Evolutionary conservation across 1,139 yeast genomes (phyloP).

Genomic region (Hyphopichia burtonii): DNA sequence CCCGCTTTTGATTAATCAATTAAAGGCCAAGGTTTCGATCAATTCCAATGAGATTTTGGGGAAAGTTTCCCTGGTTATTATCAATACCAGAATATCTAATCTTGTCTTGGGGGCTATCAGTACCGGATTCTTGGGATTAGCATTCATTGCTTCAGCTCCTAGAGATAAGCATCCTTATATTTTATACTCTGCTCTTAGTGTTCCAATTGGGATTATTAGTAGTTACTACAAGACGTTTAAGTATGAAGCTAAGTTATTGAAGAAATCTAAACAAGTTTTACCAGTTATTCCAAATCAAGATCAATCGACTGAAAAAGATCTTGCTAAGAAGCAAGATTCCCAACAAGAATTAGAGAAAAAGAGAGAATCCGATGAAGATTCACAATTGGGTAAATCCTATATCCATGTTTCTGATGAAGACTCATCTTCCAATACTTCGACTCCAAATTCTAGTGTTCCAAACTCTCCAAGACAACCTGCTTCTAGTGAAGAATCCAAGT

Average conservation of each 20-base stretch:
- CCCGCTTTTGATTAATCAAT: constrained; percentile 34
- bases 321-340: constrained; percentile 9
- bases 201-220: constrained; percentile 34
- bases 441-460: constrained; percentile 31
- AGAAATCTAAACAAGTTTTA: constrained; percentile 9
- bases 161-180: constrained; percentile 56
- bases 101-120: constrained; percentile 37
- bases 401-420: constrained; percentile 51
- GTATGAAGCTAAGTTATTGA: constrained; percentile 16
- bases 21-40: constrained; percentile 15
- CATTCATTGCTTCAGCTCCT: constrained; percentile 40
- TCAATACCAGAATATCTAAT: constrained; percentile 27
- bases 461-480: constrained; percentile 27
- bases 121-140: constrained; percentile 38
- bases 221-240: constrained; percentile 19
- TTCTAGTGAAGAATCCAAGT: constrained; percentile 4
- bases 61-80: constrained; percentile 18
- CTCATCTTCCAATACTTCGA: constrained; percentile 24
- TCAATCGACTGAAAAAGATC: constrained; percentile 3
- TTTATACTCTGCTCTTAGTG: constrained; percentile 53
- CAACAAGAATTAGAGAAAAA: constrained; percentile 3
- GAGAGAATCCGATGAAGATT: constrained; percentile 24
- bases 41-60: constrained; percentile 7
- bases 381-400: constrained; percentile 50
- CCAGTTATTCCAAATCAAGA: constrained; percentile 2